phyloP scores from a whole-genome alignment of 1,284 basidiomycete species.

The Trichosporon sp. region DNA sequence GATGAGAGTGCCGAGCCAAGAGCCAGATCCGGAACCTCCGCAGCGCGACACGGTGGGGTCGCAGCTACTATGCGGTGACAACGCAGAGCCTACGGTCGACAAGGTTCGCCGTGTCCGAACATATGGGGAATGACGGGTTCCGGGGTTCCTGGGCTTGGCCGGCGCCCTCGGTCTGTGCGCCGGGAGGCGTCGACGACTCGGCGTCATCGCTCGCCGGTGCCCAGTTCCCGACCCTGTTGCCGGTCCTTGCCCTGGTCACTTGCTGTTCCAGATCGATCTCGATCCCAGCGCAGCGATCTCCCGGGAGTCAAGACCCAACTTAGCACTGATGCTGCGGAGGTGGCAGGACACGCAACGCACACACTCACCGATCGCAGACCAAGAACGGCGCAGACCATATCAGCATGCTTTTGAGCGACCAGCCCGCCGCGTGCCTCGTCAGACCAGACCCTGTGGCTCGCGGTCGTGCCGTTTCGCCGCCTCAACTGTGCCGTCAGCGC shows the following conservation, averaged over 20 bases:
- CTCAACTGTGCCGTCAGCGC: neutral
- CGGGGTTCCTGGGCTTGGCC: neutral
- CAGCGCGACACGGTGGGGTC: neutral
- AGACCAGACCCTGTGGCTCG: neutral
- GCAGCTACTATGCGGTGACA: neutral
- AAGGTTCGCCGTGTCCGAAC: slow-evolving; percentile 7
- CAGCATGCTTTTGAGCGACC: neutral
- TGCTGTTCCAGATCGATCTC: neutral
- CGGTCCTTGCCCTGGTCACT: neutral
- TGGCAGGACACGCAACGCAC: neutral
- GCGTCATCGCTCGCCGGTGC: neutral
- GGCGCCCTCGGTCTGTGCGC: neutral
- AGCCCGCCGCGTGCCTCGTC: slow-evolving; percentile 1
- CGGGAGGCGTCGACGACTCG: neutral
- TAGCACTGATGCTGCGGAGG: neutral
- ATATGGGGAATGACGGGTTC: neutral
- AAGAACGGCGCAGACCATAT: neutral
- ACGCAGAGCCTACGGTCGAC: neutral
- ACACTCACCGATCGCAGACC: neutral
- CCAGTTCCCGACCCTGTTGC: neutral
- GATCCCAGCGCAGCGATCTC: neutral
- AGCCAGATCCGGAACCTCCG: slow-evolving; percentile 1
- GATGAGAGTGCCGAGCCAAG: slow-evolving; percentile 11
- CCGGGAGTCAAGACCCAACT: neutral
- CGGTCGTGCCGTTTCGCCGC: neutral